Base-by-base conservation (phyloP, 148 eudicot species). In the Oxyria digyna region DNA sequence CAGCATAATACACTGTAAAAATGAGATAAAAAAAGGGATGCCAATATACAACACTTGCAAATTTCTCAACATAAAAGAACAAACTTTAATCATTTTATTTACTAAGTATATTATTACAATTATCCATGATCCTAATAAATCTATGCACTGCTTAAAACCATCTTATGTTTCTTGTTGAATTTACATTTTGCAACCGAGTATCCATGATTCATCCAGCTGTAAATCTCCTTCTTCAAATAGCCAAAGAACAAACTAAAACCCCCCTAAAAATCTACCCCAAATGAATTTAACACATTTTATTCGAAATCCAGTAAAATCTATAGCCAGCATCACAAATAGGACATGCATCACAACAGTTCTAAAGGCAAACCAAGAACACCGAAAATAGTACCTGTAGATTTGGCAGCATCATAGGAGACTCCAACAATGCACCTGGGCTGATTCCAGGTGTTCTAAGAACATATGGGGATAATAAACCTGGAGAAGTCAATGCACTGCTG, bases 361-460 rank as follows among this genome's bases (percentile, higher is more conserved):
- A 17, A 59, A 59, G 35, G 38, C 35, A 29, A 29, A 59, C 11
- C 24, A 68, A 49, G 1, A 54, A 67, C 4, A 68, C 0, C 31
- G 65, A 29, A 31, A 33, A 21, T 1, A 0, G 62, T 65, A 90
- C 96, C 93, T 82, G 93, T 45, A 82, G 78, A 81, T 82, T 80
- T 4, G 78, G 83, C 62, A 87, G 82, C 87, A 83, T 73, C 67
- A 84, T 37, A 0, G 86, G 96, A 76, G 91, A 85, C 20, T 85
- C 85, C 3, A 87, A 81, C 82, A 85, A 76, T 38, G 82, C 77
- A 0, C 84, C 72, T 1, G 88, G 88, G 71, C 88, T 87, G 29
- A 85, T 77, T n/a, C 85, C 87, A 10, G 87, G 55, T 2, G 92
- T 84, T 63, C 81, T 78, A 33, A 84, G 81, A 62, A 84, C 74